Evolutionary conservation across 2,329 filamentous ascomycete species (phyloP).

Genomic region (Fusarium palustre): DNA sequence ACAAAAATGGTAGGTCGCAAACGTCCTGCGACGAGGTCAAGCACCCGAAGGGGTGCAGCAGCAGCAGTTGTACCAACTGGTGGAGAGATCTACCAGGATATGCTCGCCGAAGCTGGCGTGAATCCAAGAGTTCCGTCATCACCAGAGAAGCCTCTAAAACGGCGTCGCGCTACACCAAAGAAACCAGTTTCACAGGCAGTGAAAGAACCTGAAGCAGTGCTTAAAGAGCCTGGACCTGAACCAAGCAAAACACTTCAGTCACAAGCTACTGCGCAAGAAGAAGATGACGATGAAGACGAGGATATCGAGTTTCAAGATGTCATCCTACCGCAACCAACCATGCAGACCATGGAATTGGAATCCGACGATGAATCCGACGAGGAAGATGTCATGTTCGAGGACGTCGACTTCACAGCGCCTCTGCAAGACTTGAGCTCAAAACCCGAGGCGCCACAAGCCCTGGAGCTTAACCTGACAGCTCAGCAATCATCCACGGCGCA

Average conservation of each 20-base stretch:
- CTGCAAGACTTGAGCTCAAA: slow-evolving; percentile 40
- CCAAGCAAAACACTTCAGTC: background rate
- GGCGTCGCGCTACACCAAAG: slow-evolving; percentile 48
- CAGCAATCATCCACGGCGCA: slow-evolving; percentile 54
- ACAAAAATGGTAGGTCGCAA: slow-evolving; percentile 50
- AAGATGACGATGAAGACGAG: slow-evolving; percentile 56
- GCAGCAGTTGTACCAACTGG: slow-evolving; percentile 34
- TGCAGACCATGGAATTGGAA: slow-evolving; percentile 64
- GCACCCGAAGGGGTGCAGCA: slow-evolving; percentile 27
- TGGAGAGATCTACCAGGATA: slow-evolving; percentile 60
- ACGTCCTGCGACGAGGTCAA: slow-evolving; percentile 44
- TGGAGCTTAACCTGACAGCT: slow-evolving; percentile 66
- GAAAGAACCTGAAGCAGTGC: background rate
- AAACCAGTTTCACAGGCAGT: background rate
- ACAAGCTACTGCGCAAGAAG: slow-evolving; percentile 10
- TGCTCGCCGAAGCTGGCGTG: slow-evolving; percentile 63
- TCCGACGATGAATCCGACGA: slow-evolving; percentile 61
- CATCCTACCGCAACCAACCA: slow-evolving; percentile 58
- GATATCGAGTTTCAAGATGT: slow-evolving; percentile 65
- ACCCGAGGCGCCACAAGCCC: slow-evolving; percentile 49
- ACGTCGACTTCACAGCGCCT: slow-evolving; percentile 58
- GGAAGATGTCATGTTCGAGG: slow-evolving; percentile 60
- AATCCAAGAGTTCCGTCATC: slow-evolving; percentile 41
- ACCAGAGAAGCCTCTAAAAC: slow-evolving; percentile 57
- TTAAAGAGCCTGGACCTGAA: background rate